Evolutionary conservation across 2,329 filamentous ascomycete genomes (phyloP).

Genomic region (Penicillium sp.): DNA sequence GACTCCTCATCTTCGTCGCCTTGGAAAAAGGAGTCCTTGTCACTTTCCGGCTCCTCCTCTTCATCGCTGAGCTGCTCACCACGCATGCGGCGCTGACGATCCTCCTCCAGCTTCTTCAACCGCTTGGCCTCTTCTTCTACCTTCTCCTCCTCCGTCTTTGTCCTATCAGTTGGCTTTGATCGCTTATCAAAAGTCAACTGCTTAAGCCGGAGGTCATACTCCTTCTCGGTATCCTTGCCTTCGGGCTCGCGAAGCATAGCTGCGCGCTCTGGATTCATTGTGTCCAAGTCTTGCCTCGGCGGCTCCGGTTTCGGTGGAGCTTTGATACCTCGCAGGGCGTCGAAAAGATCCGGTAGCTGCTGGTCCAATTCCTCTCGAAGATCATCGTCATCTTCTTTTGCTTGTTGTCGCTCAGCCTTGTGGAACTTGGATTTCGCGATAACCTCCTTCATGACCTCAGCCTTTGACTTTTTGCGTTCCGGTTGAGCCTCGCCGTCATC

Average conservation of each 20-base stretch:
- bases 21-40: slow-evolving; percentile 29
- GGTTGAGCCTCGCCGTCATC: slow-evolving; percentile 53
- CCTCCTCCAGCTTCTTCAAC: slow-evolving; percentile 74
- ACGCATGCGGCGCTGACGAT: slow-evolving; percentile 77
- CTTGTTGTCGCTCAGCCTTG: slow-evolving; percentile 88
- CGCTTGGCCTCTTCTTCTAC: slow-evolving; percentile 69
- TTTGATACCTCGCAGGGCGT: slow-evolving; percentile 58
- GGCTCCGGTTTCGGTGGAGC: slow-evolving; percentile 47
- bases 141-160: slow-evolving; percentile 85
- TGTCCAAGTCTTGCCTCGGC: slow-evolving; percentile 39
- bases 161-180: slow-evolving; percentile 77
- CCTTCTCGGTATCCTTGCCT: slow-evolving; percentile 66
- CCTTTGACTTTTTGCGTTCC: slow-evolving; percentile 86
- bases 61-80: slow-evolving; percentile 64
- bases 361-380: slow-evolving; percentile 77
- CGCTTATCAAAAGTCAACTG: slow-evolving; percentile 78
- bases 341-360: slow-evolving; percentile 69
- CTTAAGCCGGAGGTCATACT: slow-evolving; percentile 79
- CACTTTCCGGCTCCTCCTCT: slow-evolving; percentile 40
- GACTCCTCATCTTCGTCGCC: slow-evolving; percentile 28
- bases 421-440: slow-evolving; percentile 95
- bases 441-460: slow-evolving; percentile 95
- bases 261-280: slow-evolving; percentile 59
- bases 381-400: slow-evolving; percentile 90
- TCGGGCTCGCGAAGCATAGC: slow-evolving; percentile 56